These are phyloP conservation scores for Trichosporon sp. DNA, from an alignment of 1,284 basidiomycete species.

Conservation along the genomic window DNA sequence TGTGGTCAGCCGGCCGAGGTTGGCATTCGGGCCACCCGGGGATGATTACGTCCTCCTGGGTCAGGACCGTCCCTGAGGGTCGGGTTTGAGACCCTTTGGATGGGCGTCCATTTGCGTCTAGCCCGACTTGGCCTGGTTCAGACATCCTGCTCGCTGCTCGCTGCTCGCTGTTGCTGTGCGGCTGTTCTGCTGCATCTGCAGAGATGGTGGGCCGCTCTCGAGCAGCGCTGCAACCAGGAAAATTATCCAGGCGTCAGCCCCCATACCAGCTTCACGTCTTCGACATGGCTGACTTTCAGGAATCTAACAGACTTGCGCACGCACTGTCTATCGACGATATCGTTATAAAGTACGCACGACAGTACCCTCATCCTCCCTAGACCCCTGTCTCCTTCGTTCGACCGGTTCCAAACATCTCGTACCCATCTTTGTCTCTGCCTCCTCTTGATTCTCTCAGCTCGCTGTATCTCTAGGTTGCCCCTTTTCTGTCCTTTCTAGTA, in stretches of 20 bases:
- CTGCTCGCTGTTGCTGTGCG: not conserved
- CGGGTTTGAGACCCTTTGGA: not conserved
- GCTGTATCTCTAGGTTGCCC: no score
- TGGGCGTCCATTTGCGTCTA: not conserved
- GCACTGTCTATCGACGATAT: not conserved
- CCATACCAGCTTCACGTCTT: not conserved
- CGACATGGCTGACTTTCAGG: not conserved
- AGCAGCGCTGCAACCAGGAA: not conserved
- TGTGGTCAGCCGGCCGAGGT: not conserved
- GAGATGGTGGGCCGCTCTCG: no score
- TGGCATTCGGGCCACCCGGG: not conserved
- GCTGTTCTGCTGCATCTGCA: not conserved
- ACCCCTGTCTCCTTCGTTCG: not conserved
- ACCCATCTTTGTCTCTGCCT: not conserved
- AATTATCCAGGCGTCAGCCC: not conserved
- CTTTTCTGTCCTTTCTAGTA: not conserved
- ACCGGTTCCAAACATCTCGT: not conserved
- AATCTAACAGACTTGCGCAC: not conserved
- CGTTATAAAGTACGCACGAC: not conserved
- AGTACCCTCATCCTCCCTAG: not conserved
- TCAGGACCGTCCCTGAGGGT: conserved; percentile 1
- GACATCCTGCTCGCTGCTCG: not conserved
- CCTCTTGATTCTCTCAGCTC: not conserved
- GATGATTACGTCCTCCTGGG: not conserved
- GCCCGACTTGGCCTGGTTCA: not conserved